phyloP scores from a whole-genome alignment of 495 filamentous ascomycete genomes.

The Hyaloscypha hepaticicola region DNA sequence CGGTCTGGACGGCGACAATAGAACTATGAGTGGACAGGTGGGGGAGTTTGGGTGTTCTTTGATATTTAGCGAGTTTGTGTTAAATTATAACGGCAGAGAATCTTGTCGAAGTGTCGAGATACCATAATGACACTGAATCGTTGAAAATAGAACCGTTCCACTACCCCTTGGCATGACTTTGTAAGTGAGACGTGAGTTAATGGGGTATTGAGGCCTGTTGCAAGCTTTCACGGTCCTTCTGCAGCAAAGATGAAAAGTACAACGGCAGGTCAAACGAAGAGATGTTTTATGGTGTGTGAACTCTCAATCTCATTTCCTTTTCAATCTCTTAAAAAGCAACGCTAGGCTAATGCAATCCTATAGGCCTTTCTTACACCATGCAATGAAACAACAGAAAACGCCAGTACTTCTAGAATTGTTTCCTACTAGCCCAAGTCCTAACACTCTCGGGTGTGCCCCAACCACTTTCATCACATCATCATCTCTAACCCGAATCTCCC shows the following conservation, averaged over 20 bases:
- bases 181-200: background rate
- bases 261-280: background rate
- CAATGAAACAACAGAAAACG: slow-evolving; percentile 4
- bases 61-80: background rate
- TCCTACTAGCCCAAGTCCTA: background rate
- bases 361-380: background rate
- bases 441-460: background rate
- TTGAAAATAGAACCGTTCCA: background rate
- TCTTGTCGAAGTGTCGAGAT: background rate
- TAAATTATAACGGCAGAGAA: background rate
- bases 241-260: too few relatives aligned
- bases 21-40: slow-evolving; percentile 1
- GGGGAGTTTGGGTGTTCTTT: background rate
- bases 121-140: slow-evolving; percentile 12
- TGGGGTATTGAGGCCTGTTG: too few relatives aligned
- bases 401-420: background rate
- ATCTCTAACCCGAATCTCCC: background rate
- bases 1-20: slow-evolving; percentile 9
- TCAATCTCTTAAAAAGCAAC: background rate
- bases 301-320: background rate
- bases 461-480: background rate
- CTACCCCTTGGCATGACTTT: background rate
- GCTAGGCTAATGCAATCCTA: slow-evolving; percentile 7
- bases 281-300: background rate
- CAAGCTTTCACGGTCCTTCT: too few relatives aligned